Evolutionary conservation across 306 rosid genomes (phyloP).

Genomic region (Pyrus communis): DNA sequence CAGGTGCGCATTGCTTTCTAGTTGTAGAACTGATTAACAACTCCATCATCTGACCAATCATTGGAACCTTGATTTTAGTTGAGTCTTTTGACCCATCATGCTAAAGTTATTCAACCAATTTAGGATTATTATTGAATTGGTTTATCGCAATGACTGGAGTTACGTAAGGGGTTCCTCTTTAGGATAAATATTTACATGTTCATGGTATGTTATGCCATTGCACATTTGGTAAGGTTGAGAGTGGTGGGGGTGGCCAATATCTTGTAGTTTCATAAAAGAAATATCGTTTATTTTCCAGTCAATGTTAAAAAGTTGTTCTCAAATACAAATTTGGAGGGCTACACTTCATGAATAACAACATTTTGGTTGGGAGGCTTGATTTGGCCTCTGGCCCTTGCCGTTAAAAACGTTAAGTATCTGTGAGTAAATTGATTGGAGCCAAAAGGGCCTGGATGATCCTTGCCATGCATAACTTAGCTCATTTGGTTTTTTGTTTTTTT

Average conservation of each 20-base stretch:
- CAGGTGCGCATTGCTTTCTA: slow-evolving; percentile 57
- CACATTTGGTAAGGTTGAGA: background rate
- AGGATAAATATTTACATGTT: background rate
- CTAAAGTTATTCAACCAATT: background rate
- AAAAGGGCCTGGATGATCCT: background rate
- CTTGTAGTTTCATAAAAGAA: background rate
- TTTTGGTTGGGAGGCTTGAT: background rate
- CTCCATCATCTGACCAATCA: background rate
- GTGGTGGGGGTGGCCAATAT: background rate
- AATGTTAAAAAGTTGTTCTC: background rate
- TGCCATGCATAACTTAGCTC: slow-evolving; percentile 1
- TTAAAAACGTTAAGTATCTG: background rate
- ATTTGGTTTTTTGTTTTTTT: background rate
- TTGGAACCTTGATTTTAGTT: background rate
- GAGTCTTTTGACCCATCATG: background rate
- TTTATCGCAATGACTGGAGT: background rate
- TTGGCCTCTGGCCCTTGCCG: background rate
- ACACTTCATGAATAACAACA: background rate
- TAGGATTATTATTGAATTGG: background rate
- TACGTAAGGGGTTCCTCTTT: background rate
- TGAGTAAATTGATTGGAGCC: background rate
- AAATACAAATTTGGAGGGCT: background rate
- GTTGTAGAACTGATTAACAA: background rate
- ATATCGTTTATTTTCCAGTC: background rate
- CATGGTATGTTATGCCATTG: background rate